These are phyloP conservation scores for Jatropha multifida DNA, from an alignment of 441 rosid species.

Conservation along the genomic window DNA sequence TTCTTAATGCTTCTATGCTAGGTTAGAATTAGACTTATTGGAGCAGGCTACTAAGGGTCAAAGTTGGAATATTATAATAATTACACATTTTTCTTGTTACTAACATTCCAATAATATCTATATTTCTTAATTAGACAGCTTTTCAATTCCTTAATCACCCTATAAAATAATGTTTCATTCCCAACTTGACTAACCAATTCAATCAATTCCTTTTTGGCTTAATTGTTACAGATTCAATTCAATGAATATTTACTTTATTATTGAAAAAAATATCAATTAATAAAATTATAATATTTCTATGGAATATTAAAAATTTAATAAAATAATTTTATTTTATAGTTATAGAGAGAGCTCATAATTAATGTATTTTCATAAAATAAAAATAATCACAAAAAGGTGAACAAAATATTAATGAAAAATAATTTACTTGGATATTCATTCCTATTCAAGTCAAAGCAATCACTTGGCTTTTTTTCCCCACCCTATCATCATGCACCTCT, in stretches of 20 bases:
- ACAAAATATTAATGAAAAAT: slow-evolving; percentile 23
- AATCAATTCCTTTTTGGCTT: neutral
- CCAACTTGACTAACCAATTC: neutral
- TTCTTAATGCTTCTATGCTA: neutral
- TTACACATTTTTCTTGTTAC: too few relatives aligned
- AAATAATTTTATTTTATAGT: neutral
- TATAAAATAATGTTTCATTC: neutral
- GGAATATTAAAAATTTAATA: neutral
- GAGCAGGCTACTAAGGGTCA: neutral
- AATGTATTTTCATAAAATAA: slow-evolving; percentile 9
- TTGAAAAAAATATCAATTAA: neutral
- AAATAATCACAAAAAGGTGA: slow-evolving; percentile 26
- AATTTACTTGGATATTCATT: slow-evolving; percentile 19
- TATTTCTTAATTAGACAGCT: neutral
- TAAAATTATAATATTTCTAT: neutral
- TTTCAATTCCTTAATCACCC: neutral
- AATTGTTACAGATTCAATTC: neutral
- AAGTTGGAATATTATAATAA: too few relatives aligned
- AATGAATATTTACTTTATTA: neutral
- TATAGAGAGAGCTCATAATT: neutral
- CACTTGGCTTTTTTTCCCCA: slow-evolving; percentile 13
- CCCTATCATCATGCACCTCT: neutral
- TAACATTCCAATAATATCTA: neutral
- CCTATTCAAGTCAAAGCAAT: slow-evolving; percentile 31
- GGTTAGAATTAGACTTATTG: too few relatives aligned